Base-by-base conservation (phyloP, 371 early-diverging fungal species). In the Mortierella sp. region DNA sequence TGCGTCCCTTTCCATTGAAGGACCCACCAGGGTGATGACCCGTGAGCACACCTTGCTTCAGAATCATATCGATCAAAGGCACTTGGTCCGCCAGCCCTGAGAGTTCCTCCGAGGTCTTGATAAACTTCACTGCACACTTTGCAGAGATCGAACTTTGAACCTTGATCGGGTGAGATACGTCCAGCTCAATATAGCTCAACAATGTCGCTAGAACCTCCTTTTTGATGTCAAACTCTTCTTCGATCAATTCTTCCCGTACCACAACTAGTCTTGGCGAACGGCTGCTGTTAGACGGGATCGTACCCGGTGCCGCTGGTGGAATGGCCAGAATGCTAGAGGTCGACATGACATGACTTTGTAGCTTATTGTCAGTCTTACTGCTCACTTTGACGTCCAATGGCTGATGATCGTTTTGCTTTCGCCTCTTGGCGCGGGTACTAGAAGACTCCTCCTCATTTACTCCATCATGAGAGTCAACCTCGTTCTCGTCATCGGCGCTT, bases 161-260 rank as follows among this genome's bases (percentile, higher is more conserved):
- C 39, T 74, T 74, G 55, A 69, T 69, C 6, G 76, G 27, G 9
- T 54, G 64, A 39, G 70, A 61, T 13, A 23, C 26, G 41, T 74
- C 76, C 62, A 74, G 54, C 24, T 74, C 76, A 4, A 74, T 61
- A 23, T 74, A 74, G 28, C 76, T 74, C 58, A 74, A 16, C 23
- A 74, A 47, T 0, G 76, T 74, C 16, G 76, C 76, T 14, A 74
- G 46, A 16, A 74, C 70, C 39, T 74, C 76, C 51, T 69, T 69
- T 51, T 74, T 74, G 63, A 74, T 68, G 16, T 74, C 76, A 58
- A 69, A 74, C 34, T 74, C 76, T 13, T 65, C 58, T 19, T 65
- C 69, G 9, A 50, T 52, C 7, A 61, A 23, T 28, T 74, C 76
- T 38, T 74, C 65, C 8, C 70, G 56, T 9, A 74, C 62, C 13